Evolutionary conservation across 1,284 basidiomycete species (phyloP), one percentile per base, ranked within the genome.

Genomic region (Microbotryomycetes sp.): DNA sequence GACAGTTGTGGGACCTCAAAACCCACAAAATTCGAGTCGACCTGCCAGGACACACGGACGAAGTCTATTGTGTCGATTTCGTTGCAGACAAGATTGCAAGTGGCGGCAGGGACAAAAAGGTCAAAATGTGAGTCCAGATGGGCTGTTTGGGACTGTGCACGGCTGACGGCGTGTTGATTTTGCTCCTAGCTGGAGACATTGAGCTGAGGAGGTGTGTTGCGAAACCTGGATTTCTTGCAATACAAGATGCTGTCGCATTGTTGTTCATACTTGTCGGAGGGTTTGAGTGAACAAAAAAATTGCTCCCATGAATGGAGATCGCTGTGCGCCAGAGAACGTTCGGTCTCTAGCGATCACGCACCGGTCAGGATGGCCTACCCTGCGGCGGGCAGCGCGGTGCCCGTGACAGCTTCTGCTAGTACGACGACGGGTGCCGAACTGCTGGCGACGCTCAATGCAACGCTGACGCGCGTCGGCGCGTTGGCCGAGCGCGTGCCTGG

Each of bases 41-140:
- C 75, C 81, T 98, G 26, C 91, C 93, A 0, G 96, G 94, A 3
- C 96, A 98, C 73, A 89, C 88, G 0, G 94, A 98, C 72, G 96
- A 98, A 75, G 94, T 98, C 27, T 97, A 97, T 78, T 98, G 94
- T 73, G 94, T 98, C 23, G 92, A 96, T 75, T 96, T 94, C 73
- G 91, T 96, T 0, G 94, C 92, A 1, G 94, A 98, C 78, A 97
- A 97, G 76, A 84, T 97, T 30, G 92, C 97, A 64, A 94, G 91
- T 74, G 96, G 93, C 15, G 94, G 96, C 0, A 74, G 80, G 52
- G 82, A 84, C 68, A 79, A 79, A 74, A 78, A 78, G 27, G 79
- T 83, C 59, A 83, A 82, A 72, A 82, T 83, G 78, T 81, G 71
- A 75, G 78, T 75, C 24, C 16, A 21, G 1, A 30, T 27, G 6